These are phyloP conservation scores for Notholithocarpus densiflorus DNA, from an alignment of 306 rosid species.

Conservation along the genomic window DNA sequence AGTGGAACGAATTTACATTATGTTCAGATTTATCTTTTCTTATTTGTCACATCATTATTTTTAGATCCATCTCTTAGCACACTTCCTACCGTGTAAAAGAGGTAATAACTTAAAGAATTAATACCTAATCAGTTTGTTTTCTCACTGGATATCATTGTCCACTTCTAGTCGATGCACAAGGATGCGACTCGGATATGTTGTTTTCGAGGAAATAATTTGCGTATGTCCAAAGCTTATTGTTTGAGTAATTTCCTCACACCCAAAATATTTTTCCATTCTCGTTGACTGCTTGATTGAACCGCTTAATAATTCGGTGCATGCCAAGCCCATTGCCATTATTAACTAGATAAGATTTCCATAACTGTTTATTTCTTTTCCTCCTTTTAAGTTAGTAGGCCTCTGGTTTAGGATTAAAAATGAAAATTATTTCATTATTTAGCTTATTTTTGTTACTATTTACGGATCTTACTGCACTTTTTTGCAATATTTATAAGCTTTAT, in stretches of 20 bases:
- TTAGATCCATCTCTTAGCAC: too few species aligned
- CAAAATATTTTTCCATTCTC: neutral
- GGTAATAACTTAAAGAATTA: too few species aligned
- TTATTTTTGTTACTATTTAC: too few species aligned
- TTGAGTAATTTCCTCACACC: neutral
- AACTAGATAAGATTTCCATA: neutral
- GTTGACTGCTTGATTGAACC: neutral
- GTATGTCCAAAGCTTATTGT: neutral
- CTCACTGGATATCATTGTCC: too few species aligned
- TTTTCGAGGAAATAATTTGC: neutral
- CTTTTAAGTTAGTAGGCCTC: too few species aligned
- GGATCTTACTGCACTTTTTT: accelerated
- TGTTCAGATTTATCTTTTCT: neutral
- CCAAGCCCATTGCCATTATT: neutral
- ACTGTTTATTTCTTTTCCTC: too few species aligned
- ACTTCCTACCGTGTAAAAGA: too few species aligned
- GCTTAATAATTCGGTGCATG: neutral
- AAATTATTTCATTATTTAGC: too few species aligned
- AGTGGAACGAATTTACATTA: neutral
- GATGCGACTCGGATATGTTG: neutral
- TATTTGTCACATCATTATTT: too few species aligned
- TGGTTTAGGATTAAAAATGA: too few species aligned
- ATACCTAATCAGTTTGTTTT: too few species aligned
- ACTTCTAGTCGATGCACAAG: too few species aligned
- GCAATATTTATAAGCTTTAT: accelerated